Evolutionary conservation across 176 grass and related monocot genomes (phyloP).

Genomic region (Bonia amplexicaulis): DNA sequence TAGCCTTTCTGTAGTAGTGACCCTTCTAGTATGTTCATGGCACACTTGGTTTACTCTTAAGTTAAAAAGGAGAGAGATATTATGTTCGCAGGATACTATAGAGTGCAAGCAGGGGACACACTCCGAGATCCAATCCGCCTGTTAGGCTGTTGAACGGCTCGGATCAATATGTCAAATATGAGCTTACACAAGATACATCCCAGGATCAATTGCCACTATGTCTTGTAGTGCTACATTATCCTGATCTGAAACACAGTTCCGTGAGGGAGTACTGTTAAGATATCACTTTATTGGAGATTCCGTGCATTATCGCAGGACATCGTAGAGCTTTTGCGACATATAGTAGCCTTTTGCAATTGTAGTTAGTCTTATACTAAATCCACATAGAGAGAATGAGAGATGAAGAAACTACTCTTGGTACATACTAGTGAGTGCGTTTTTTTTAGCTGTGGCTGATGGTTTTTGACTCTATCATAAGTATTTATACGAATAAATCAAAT

Average conservation of each 20-base stretch:
- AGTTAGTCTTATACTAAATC: neutral
- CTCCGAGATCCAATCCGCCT: neutral
- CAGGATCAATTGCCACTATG: neutral
- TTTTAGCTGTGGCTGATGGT: neutral
- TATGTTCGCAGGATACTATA: neutral
- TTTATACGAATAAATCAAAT: too few relatives aligned
- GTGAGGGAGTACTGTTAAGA: neutral
- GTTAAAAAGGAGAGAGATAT: neutral
- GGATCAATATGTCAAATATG: neutral
- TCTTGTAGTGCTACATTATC: neutral
- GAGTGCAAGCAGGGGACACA: neutral
- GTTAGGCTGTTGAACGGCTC: neutral
- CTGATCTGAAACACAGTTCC: neutral
- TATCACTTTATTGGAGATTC: neutral
- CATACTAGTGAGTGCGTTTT: too few relatives aligned
- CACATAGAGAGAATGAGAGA: neutral
- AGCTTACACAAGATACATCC: neutral
- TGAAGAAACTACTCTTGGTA: neutral
- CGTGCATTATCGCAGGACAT: neutral
- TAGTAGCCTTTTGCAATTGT: neutral
- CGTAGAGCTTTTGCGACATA: neutral
- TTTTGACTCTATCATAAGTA: too few relatives aligned
- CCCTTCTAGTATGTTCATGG: neutral
- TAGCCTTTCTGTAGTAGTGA: too few relatives aligned
- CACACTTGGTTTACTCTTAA: slow-evolving; percentile 3